Base-by-base conservation (phyloP, 2,329 filamentous ascomycete genomes). In the Fusarium goolgardi region DNA sequence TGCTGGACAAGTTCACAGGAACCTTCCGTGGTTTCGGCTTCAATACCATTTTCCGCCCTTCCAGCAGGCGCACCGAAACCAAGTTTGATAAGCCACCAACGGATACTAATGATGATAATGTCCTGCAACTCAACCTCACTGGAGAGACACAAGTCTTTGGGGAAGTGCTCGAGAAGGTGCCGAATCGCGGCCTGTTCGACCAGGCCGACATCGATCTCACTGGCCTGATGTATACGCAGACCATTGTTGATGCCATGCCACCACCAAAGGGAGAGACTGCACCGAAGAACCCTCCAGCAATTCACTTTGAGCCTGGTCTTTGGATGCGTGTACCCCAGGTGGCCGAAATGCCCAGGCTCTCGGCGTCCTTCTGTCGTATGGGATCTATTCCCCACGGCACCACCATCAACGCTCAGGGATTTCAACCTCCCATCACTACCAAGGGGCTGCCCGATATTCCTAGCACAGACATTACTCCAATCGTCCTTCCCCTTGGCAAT, bases 361-460 rank as follows among this genome's bases (percentile, higher is more conserved):
- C 29, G 0, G 16, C 11, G 11, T 53, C 50, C 5, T 53, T 44
- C 21, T 53, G 50, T 4, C 50, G 50, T 5, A 53, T 53, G 50
- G 50, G 50, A 21, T 53, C 50, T 18, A 53, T 53, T 3, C 50
- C 50, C 9, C 50, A 53, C 11, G 50, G 50, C 2, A 53, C 50
- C 6, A 53, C 39, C 3, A 53, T 53, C 18, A 53, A 53, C 3
- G 50, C 39, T 6, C 50, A 53, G 27, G 39, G 50, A 1, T 53
- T 53, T 5, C 11, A 20, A 15, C 20, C 27, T 1, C 9, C 39
- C 31, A 25, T 20, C 12, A 53, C 50, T 1, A 5, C 6, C 2
- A 6, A 3, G 2, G 50, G 50, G 3, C 16, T 39, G 2, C 50
- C 50, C 1, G 12, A 43, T 1, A 20, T 53, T 8, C 29, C 27